Base-by-base conservation (phyloP, 2,329 filamentous ascomycete species). In the Ophioceras dolichostomum region DNA sequence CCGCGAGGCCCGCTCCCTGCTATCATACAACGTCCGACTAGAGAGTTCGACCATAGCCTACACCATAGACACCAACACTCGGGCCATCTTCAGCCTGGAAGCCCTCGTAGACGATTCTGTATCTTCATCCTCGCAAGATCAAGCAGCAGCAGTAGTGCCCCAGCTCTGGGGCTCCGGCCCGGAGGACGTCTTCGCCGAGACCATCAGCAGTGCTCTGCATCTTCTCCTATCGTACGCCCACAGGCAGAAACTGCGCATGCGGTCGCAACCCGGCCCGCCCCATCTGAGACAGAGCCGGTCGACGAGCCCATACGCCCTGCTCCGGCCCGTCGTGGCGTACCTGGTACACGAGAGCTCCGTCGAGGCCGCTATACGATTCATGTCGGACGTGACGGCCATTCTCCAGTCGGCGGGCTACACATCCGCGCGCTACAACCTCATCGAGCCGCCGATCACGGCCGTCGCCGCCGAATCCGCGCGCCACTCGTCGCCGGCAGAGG, bases 201-300 rank as follows among this genome's bases (percentile, higher is more conserved):
- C 70, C 6, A 64, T 86, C 20, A 70, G 74, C 3, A 64, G 83
- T 35, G 69, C 75, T 0, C 67, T 94, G 4, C 78, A 85, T 29
- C 68, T 95, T 17, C 67, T 95, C 2, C 73, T 96, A 7, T 74
- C 73, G 34, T 79, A 88, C 45, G 77, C 83, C 2, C 89, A 96
- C 54, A 75, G 51, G 9, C 74, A 83, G 51, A 87, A 80, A 45
- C 73, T 85, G 42, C 65, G 76, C 28, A 71, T 72, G 31, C 74
- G 87, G 38, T 81, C 79, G 2, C 72, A 78, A 21, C 76, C 29
- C 45, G 60, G 24, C 52, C 62, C 24, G 55, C 62, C 41, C 45
- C 65, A 43, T 49, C 61, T 48, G 43, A 39, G 53, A 19, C 56
- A 58, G 35, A 47, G 54, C 20, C 47, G 59, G 9, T 53, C 58